Evolutionary conservation across 768 basidiomycete species (phyloP), one percentile per base, ranked within the genome.

Genomic region (Pulveroboletus sp.): DNA sequence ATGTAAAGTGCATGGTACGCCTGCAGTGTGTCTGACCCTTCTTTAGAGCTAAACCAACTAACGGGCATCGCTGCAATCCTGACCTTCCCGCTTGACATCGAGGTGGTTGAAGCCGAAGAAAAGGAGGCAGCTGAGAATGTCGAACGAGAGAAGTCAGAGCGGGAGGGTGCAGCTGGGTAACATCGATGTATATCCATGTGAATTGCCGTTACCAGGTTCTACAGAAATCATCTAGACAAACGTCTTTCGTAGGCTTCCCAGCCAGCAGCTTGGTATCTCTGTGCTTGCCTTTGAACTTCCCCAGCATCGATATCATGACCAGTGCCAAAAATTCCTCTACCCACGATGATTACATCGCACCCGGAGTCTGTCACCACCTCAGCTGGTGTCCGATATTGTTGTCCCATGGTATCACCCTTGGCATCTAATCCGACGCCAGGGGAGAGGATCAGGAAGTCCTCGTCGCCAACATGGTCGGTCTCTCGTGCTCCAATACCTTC

Each of bases 291-390:
- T 50, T 68, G 65, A 25, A 76, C 72, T 44, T 77, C 75, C 7
- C 54, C 54, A 7, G 66, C 57, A 36, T 75, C 64, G 16, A 75
- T 60, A 20, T 71, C 69, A 27, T 70, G 71, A 13, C 74, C 72
- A 38, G 77, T 73, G 17, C 90, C 92, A 66, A 97, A 94, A 33
- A 99, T 85, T 0, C 97, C 97, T 51, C 97, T 75, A 24, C 97
- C 97, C 39, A 99, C 97, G 50, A 99, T 98, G 63, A 98, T 98
- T 19, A 98, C 79, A 70, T 99, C 97, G 65, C 90, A 90, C 24
- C 93, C 94, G 38, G 79, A 80, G 38, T 87, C 82, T 16, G 80
- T 63, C 24, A 99, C 73, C 21, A 94, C 94, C 65, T 94, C 77
- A 27, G 78, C 70, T 2, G 97, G 97, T 4, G 94, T 93, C 47